Percentiles rank a stretch among this genome's conserved stretches.
Evolutionary conservation across 2,329 filamentous ascomycete species (phyloP).

Genomic region (Aspergillus fischeri): DNA sequence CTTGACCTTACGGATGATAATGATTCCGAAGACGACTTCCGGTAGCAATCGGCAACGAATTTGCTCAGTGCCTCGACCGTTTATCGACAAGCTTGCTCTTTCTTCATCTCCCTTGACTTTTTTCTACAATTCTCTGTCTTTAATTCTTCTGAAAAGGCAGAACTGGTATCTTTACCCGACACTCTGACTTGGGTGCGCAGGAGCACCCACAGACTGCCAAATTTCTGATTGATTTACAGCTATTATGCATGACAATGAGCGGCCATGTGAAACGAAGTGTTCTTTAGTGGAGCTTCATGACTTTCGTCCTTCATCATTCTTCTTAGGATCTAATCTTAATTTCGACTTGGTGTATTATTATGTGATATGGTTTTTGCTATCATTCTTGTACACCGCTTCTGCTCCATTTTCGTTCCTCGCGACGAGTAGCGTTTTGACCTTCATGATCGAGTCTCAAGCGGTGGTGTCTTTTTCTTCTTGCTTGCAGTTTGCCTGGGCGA

Average conservation of each 20-base stretch:
- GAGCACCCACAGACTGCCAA: slow-evolving; percentile 5
- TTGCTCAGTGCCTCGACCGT: background rate
- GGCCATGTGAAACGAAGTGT: slow-evolving; percentile 23
- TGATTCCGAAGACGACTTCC: slow-evolving; percentile 40
- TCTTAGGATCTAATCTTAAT: slow-evolving; percentile 14
- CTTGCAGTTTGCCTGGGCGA: slow-evolving; percentile 12
- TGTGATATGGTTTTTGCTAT: background rate
- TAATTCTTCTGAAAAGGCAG: slow-evolving; percentile 2
- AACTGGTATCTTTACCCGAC: slow-evolving; percentile 3
- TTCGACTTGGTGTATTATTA: slow-evolving; percentile 8
- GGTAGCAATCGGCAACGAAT: slow-evolving; percentile 17
- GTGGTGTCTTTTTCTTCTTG: slow-evolving; percentile 4
- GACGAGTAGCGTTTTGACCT: slow-evolving; percentile 11
- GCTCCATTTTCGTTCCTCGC: slow-evolving; percentile 1
- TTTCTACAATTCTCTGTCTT: background rate
- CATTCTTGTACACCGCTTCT: slow-evolving; percentile 2
- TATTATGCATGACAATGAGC: slow-evolving; percentile 24
- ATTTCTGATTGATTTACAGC: slow-evolving; percentile 12
- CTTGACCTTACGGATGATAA: slow-evolving; percentile 39
- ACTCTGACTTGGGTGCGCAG: slow-evolving; percentile 8
- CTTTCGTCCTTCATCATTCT: slow-evolving; percentile 12
- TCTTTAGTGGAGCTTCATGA: slow-evolving; percentile 19
- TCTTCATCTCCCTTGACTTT: background rate
- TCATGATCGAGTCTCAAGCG: background rate
- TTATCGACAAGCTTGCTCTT: background rate